These are phyloP conservation scores for Rutstroemia sp. DNA, from an alignment of 2,329 filamentous ascomycete genomes.

Conservation along the genomic window DNA sequence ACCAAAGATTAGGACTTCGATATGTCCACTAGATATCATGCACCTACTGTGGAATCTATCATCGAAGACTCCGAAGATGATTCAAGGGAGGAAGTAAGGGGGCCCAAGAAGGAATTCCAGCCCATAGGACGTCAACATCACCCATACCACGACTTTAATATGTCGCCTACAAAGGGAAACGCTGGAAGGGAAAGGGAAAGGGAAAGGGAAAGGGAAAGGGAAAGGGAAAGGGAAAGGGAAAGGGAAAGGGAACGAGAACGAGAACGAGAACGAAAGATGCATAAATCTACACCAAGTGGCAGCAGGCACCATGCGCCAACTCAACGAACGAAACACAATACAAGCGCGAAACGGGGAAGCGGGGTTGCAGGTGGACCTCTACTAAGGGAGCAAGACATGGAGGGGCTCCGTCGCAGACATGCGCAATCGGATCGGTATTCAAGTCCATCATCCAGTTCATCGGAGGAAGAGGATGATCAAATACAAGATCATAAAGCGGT, in stretches of 20 bases:
- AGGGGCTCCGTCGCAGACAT: slow-evolving; percentile 15
- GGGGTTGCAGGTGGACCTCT: background rate
- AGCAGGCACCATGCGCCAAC: slow-evolving; percentile 16
- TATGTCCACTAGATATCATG: slow-evolving; percentile 25
- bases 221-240: slow-evolving; percentile 25
- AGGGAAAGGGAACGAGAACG: slow-evolving; percentile 14
- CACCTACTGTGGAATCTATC: slow-evolving; percentile 24
- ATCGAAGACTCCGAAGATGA: slow-evolving; percentile 26
- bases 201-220: slow-evolving; percentile 18
- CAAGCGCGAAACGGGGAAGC: slow-evolving; percentile 14
- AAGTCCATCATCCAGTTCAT: slow-evolving; percentile 18
- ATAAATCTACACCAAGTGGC: slow-evolving; percentile 14
- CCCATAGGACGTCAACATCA: slow-evolving; percentile 10
- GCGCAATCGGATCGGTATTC: slow-evolving; percentile 15
- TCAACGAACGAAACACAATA: slow-evolving; percentile 17
- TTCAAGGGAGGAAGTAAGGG: slow-evolving; percentile 16
- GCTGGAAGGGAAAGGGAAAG: slow-evolving; percentile 14
- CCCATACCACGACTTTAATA: slow-evolving; percentile 13
- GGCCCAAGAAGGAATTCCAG: slow-evolving; percentile 10
- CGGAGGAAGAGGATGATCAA: slow-evolving; percentile 19
- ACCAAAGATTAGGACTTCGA: slow-evolving; percentile 1
- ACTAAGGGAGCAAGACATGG: slow-evolving; percentile 14
- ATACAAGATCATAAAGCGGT: slow-evolving; percentile 20
- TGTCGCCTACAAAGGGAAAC: slow-evolving; percentile 18
- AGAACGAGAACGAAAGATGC: slow-evolving; percentile 16